These are phyloP conservation scores for Cyclotella sp. DNA, from an alignment of 108 stramenopile genomes.

Conservation along the genomic window DNA sequence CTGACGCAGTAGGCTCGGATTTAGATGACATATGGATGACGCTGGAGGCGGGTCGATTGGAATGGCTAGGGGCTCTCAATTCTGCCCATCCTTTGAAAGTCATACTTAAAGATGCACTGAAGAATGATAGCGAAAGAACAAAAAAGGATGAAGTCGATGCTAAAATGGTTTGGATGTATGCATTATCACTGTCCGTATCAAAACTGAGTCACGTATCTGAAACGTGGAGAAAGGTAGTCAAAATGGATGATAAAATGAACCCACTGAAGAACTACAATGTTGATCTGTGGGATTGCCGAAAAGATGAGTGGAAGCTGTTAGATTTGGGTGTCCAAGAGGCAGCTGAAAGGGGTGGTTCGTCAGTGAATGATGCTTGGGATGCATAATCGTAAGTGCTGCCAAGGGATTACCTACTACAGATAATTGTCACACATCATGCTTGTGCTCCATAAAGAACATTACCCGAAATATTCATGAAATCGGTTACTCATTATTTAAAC, in stretches of 20 bases:
- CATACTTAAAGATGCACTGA: constrained; percentile 56
- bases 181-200: constrained; percentile 53
- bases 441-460: not conserved
- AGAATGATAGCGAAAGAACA: constrained; percentile 44
- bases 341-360: constrained; percentile 63
- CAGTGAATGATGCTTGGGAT: constrained; percentile 64
- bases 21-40: constrained; percentile 62
- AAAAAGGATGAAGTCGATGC: constrained; percentile 69
- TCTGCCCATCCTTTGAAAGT: constrained; percentile 64
- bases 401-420: not conserved
- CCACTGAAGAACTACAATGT: constrained; percentile 61
- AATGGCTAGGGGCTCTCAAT: constrained; percentile 59
- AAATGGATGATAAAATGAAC: constrained; percentile 52
- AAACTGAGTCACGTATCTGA: constrained; percentile 32
- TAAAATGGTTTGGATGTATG: constrained; percentile 75
- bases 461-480: too few species aligned
- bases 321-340: constrained; percentile 70
- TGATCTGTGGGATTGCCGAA: constrained; percentile 64
- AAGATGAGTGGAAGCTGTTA: constrained; percentile 61
- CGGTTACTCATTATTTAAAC: too few species aligned
- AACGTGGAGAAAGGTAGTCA: constrained; percentile 54
- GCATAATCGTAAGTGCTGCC: constrained; percentile 34
- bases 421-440: not conserved
- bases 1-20: constrained; percentile 54
- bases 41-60: constrained; percentile 57